Evolutionary conservation across 164 flowering plant species (phyloP).

Genomic region (Kalanchoe fedtschenkoi): DNA sequence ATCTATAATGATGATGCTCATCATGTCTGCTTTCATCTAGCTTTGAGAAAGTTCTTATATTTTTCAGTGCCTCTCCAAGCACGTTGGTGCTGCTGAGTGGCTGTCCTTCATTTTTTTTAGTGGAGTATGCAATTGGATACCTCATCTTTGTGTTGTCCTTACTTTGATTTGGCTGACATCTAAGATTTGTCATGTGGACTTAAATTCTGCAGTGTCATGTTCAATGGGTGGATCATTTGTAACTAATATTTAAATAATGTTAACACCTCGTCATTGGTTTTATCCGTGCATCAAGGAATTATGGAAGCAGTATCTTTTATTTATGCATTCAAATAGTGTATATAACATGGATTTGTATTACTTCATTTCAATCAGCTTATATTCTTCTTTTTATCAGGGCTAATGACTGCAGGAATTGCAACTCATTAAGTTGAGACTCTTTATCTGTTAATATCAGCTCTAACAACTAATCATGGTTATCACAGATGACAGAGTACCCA

Average conservation of each 20-base stretch:
- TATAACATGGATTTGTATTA: no score
- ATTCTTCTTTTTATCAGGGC: no score
- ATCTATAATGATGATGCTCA: no score
- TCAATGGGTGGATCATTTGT: background rate
- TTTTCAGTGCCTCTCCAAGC: no score
- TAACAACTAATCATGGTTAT: background rate
- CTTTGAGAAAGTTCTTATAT: no score
- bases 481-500: conserved; percentile 77
- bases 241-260: background rate
- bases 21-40: no score
- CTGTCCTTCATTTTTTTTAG: background rate
- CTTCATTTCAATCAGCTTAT: no score
- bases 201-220: background rate
- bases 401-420: no score
- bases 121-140: background rate
- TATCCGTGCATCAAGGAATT: background rate
- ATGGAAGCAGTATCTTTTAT: no score
- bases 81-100: background rate
- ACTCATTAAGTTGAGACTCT: no score
- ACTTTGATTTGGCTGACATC: background rate
- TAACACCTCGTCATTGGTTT: background rate
- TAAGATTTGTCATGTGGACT: background rate
- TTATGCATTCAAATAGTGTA: no score
- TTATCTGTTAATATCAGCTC: no score
- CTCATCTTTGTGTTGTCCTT: background rate